Percentiles rank a stretch among this genome's conserved stretches.
phyloP scores from a whole-genome alignment of 306 rosid genomes.

The Abrus precatorius region DNA sequence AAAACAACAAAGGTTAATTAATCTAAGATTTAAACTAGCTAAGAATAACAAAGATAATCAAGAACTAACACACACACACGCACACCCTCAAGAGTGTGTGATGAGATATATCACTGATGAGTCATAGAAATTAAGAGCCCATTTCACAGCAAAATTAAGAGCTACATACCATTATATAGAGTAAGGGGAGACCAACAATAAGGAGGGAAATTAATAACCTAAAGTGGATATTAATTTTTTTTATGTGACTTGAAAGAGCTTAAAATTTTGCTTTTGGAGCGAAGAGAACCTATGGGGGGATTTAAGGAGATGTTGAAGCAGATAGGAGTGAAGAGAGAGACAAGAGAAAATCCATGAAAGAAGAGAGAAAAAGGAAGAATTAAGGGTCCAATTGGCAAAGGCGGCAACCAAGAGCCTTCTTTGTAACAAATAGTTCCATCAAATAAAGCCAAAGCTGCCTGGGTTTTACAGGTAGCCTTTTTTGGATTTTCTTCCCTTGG shows the following conservation, averaged over 20 bases:
- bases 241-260: conserved; percentile 28
- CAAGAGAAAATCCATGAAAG: conserved; percentile 57
- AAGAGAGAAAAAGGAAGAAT: conserved; percentile 13
- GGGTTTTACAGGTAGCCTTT: conserved; percentile 63
- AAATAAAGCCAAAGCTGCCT: conserved; percentile 69
- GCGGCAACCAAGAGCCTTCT: conserved; percentile 54
- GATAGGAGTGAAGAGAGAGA: conserved; percentile 46
- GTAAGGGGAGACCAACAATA: background rate
- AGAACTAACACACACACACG: background rate
- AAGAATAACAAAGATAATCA: background rate
- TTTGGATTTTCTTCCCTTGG: conserved; percentile 56
- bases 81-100: background rate
- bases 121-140: background rate
- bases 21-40: background rate
- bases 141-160: conserved; percentile 27
- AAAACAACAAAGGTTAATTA: background rate
- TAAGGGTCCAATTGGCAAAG: conserved; percentile 46
- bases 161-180: conserved; percentile 2
- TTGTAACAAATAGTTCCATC: conserved; percentile 50
- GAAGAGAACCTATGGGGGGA: background rate
- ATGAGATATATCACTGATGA: background rate
- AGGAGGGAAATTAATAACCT: background rate
- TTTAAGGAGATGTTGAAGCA: conserved; percentile 41
- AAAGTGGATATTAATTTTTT: background rate
- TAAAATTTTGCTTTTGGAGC: conserved; percentile 17